Evolutionary conservation across 192 early-diverging fungal genomes (phyloP), one percentile per base, ranked within the genome.

Genomic region (Geranomyces variabilis): DNA sequence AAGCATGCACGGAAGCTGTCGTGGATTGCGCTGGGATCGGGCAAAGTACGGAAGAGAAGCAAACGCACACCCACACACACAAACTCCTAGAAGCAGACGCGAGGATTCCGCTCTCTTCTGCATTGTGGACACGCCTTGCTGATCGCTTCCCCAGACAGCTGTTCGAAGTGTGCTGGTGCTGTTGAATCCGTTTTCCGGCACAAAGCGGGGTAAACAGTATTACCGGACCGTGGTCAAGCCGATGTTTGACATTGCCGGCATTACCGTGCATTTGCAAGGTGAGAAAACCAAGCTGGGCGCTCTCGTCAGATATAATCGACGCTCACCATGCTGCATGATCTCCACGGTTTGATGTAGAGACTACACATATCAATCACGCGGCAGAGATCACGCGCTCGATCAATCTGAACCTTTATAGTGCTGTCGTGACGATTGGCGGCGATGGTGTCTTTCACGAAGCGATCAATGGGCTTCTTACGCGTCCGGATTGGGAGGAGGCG

Each of bases 361-460:
- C 92, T 0, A 80, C 81, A 22, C 77, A 81, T 56, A 70, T 74
- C 7, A 76, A 81, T 12, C 88, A 93, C 66, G 91, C 86, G 13
- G 79, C 81, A 29, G 83, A 90, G 47, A 87, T 91, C 58, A 86
- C 87, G 13, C 81, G 74, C 51, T 74, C 77, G 1, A 48, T 92
- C 7, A 81, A 90, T 57, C 79, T 87, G 34, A 48, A 77, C 0
- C 48, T 67, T 12, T 94, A 84, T 66, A 84, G 84, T 43, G 84
- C 88, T 7, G 76, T 91, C 26, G 78, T 90, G 0, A 83, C 87
- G 31, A 79, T 93, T 43, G 87, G 87, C 78, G 93, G 93, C 24
- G 93, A 94, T 75, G 93, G 93, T 12, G 84, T 92, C 8, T 81
- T 92, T 31, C 90, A 94, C 56, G 93, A 94, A 74, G 76, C 93